Evolutionary conservation across 2,329 filamentous ascomycete species (phyloP), one percentile per base, ranked within the genome.

Genomic region (Aspergillus unguis): DNA sequence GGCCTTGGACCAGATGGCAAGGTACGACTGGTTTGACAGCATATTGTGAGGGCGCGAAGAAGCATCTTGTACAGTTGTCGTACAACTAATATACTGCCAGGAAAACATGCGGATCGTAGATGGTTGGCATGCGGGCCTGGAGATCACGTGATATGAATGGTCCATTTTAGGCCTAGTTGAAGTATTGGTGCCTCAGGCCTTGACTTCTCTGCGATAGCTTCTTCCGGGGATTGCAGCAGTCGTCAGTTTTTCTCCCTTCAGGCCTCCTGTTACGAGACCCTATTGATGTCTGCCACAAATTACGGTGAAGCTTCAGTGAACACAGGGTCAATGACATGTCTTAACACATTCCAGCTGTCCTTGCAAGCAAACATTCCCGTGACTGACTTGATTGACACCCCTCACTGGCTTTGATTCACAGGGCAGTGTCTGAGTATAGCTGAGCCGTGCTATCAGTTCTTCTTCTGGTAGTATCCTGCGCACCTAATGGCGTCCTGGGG

Each of bases 231-330:
- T 36, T 36, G 35, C n/a, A 23, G 17, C 36, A 25, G n/a, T 29
- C 17, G 25, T 4, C 11, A 46, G 44, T 37, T 36, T 6, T 6
- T 37, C 31, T 48, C 37, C 47, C 32, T 44, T 27, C 47, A 49
- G 7, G 28, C 6, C 46, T 29, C 35, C 37, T 35, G 7, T 48
- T 6, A 27, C 7, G 17, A 17, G 6, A 7, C 26, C 49, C 49
- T 51, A 51, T 51, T 28, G n/a, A n/a, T 36, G 4, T 10, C 25
- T n/a, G 43, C 43, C 49, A 51, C 49, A 51, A 44, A 11, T 51
- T n/a, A 44, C 42, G n/a, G 38, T 26, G 36, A 28, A 8, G 35
- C 35, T 27, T 42, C 11, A 40, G 27, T 41, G 35, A 23, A 46
- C 43, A 45, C 43, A 36, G 36, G 43, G 28, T 36, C 42, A 1